These are phyloP conservation scores for Vanilla planifolia DNA, from an alignment of 106 monocot genomes.

Conservation along the genomic window DNA sequence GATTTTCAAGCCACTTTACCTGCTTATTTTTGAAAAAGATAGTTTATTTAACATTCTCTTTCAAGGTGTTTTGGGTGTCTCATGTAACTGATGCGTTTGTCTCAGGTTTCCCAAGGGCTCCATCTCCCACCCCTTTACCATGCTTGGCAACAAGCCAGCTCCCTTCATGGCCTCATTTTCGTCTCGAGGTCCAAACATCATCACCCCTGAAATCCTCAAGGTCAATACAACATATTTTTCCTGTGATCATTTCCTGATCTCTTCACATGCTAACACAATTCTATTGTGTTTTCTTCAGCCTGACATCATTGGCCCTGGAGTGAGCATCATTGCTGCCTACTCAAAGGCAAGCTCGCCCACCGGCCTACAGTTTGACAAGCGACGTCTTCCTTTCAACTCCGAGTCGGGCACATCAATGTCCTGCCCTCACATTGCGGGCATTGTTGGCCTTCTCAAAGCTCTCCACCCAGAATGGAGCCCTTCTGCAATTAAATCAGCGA, in stretches of 20 bases:
- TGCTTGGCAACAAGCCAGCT: slow-evolving; percentile 18
- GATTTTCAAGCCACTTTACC: no score
- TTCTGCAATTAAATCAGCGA: slow-evolving; percentile 1
- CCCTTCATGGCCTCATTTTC: slow-evolving; percentile 51
- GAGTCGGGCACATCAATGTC: slow-evolving; percentile 1
- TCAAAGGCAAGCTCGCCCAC: slow-evolving; percentile 11
- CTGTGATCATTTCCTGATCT: no score
- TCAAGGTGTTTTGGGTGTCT: no score
- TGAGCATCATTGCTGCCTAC: slow-evolving; percentile 42
- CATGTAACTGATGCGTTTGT: no score
- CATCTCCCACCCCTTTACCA: slow-evolving; percentile 14
- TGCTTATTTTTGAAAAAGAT: no score
- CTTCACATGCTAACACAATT: background rate
- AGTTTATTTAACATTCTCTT: no score
- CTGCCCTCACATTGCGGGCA: background rate
- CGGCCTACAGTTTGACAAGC: slow-evolving; percentile 11
- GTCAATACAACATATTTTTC: no score
- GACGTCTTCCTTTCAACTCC: slow-evolving; percentile 10
- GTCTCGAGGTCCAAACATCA: slow-evolving; percentile 34
- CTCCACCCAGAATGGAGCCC: background rate
- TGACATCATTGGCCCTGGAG: slow-evolving; percentile 57
- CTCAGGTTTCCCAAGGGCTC: slow-evolving; percentile 25
- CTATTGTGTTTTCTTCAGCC: slow-evolving; percentile 18
- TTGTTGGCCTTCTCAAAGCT: background rate
- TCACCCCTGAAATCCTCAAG: slow-evolving; percentile 50